Base-by-base conservation (phyloP, 75 land plant species). In the Pinus taeda region DNA sequence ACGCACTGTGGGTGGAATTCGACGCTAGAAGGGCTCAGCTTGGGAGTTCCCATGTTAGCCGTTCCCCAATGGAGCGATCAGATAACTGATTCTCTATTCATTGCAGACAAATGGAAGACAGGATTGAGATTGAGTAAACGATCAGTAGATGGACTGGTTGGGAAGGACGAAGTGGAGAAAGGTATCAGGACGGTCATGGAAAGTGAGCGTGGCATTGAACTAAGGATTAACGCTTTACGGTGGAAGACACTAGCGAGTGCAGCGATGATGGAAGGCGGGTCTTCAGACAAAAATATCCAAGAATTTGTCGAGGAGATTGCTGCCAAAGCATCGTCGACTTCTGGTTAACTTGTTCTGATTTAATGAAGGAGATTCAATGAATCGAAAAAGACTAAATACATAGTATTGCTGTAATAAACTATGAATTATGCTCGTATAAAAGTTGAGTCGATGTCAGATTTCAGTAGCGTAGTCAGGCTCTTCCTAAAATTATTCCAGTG, bases 1-100 rank as follows among this genome's bases (percentile, higher is more conserved):
- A 78, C 70, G 6, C 83, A 81, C 55, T 81, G 83, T 20, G 79
- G 79, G 4, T 81, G 83, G 83, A 81, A 77, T 73, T 81, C 83
- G 1, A 56, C 65, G 9, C 11, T 73, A 53, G 83, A 81, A 57
- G 60, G 67, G 4, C 24, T 81, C 2, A 57, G 73, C 4, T 74
- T 75, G 3, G 83, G 83, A 0, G 75, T 78, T n/a, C 83, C 83
- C 26, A 22, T 77, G 71, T 29, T 81, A 15, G 69, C 70, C 0
- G 53, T 17, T 15, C 60, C 79, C 7, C 71, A 61, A 55, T 77
- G 79, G 79, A 64, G 30, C 4, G 83, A 81, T 56, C 83, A 81
- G 70, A 45, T 72, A 0, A 77, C 82, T 8, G 75, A 86, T 59
- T 78, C 75, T 20, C 75, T 59, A 42, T 71, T 77, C 45, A 63